Evolutionary conservation across 352 stramenopile species (phyloP).

Genomic region (Phytophthora rubi): DNA sequence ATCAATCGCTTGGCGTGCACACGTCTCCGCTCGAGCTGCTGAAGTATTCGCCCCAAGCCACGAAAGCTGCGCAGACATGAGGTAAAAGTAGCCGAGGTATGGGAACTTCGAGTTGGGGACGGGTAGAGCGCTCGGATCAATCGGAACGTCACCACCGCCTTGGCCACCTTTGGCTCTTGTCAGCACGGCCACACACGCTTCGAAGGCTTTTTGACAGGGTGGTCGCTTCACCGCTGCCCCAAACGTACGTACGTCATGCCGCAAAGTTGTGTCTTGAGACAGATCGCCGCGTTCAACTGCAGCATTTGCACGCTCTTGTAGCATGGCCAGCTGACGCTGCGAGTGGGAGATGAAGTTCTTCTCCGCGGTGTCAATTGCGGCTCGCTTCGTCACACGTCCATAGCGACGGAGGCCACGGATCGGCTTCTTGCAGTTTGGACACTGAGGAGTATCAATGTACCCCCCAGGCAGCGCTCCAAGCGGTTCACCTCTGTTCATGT

Average conservation of each 20-base stretch:
- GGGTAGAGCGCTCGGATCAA: constrained; percentile 30
- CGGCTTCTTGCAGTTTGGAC: constrained; percentile 52
- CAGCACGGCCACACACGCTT: constrained; percentile 42
- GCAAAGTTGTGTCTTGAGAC: constrained; percentile 23
- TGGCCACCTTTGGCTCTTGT: constrained; percentile 29
- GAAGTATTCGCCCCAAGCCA: not conserved
- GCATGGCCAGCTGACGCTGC: constrained; percentile 18
- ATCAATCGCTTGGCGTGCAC: constrained; percentile 19
- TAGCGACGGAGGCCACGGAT: constrained; percentile 55
- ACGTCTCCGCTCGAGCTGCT: constrained; percentile 8
- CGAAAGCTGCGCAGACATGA: constrained; percentile 37
- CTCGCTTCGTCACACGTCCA: constrained; percentile 49
- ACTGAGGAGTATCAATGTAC: constrained; percentile 43
- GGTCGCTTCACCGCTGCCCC: constrained; percentile 27
- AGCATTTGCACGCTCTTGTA: constrained; percentile 37
- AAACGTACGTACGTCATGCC: constrained; percentile 32
- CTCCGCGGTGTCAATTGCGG: constrained; percentile 47
- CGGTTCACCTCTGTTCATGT: constrained; percentile 25
- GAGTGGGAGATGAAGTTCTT: constrained; percentile 55
- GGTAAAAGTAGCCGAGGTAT: constrained; percentile 38
- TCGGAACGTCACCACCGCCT: constrained; percentile 29
- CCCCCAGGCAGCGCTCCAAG: constrained; percentile 29
- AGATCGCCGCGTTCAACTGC: constrained; percentile 21
- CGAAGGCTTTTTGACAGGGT: constrained; percentile 42
- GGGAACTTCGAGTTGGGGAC: constrained; percentile 43